phyloP scores from a whole-genome alignment of 1,284 basidiomycete species.

The Ustilago sp. region DNA sequence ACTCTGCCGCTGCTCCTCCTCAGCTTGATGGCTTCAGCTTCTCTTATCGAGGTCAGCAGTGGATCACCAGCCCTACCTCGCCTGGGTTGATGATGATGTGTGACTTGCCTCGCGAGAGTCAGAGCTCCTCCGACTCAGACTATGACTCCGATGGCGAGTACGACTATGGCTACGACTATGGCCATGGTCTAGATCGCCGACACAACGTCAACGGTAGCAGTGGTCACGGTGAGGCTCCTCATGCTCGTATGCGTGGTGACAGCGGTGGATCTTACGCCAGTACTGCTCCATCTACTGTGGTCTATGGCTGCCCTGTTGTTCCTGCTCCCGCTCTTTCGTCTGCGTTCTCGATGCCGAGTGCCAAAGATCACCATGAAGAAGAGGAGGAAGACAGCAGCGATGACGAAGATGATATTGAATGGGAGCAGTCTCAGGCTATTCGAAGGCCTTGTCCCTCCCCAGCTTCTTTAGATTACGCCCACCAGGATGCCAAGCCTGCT shows the following conservation, averaged over 20 bases:
- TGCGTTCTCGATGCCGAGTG: slow-evolving; percentile 2
- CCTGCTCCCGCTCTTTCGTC: slow-evolving; percentile 10
- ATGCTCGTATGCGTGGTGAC: slow-evolving; percentile 5
- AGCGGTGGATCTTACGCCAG: slow-evolving; percentile 15
- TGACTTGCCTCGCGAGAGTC: slow-evolving; percentile 24
- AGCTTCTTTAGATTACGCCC: slow-evolving; percentile 3
- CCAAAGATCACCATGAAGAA: not conserved
- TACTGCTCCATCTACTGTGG: slow-evolving; percentile 15
- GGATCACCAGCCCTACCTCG: not conserved
- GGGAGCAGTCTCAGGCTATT: slow-evolving; percentile 11
- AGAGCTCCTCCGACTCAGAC: slow-evolving; percentile 17
- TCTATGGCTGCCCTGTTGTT: not conserved
- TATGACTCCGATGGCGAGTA: slow-evolving; percentile 1
- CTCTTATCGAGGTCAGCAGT: slow-evolving; percentile 1
- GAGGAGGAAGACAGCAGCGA: slow-evolving; percentile 1
- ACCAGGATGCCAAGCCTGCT: not conserved
- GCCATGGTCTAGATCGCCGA: slow-evolving; percentile 2
- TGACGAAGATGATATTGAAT: slow-evolving; percentile 29
- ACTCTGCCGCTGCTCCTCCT: slow-evolving; percentile 1
- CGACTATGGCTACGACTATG: slow-evolving; percentile 6
- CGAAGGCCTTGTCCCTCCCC: slow-evolving; percentile 1
- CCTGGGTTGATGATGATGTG: not conserved
- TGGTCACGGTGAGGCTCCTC: slow-evolving; percentile 8
- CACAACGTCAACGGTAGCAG: slow-evolving; percentile 26
- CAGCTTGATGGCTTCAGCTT: slow-evolving; percentile 6